Base-by-base conservation (phyloP, 495 filamentous ascomycete genomes). In the Rostrohypoxylon terebratum region DNA sequence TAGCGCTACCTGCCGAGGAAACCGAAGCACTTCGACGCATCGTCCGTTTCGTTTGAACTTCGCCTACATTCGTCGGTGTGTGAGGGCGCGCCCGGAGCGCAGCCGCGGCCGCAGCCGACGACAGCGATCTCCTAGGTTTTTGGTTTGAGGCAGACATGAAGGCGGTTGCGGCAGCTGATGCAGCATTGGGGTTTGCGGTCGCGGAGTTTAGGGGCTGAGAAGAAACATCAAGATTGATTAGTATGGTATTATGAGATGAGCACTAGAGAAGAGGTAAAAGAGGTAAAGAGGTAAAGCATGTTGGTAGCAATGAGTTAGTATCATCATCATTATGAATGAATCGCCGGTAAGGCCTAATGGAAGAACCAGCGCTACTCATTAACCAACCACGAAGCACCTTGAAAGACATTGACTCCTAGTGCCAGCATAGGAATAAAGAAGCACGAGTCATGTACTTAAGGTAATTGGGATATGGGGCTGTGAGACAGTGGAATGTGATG, bases 31-130 rank as follows among this genome's bases (percentile, higher is more conserved):
- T 87, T 47, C 94, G 88, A 71, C 91, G 89, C 63, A 90, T 72
- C 77, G 93, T 96, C 62, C 94, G 92, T 79, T 94, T 97, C 0
- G 94, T 97, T 78, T 94, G 89, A 31, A 96, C 88, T 81, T 94
- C 87, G 74, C 88, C 92, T 42, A 97, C 90, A 18, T 87, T 85
- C 13, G 88, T 92, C 45, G 94, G 94, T 28, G 91, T 90, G 33
- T 89, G 88, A 5, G 93, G 89, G 70, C 90, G 88, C 45, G 90
- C 91, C 62, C 91, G 88, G 47, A 97, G 84, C 18, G 94, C 94
- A 18, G 94, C 89, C 8, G 93, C 93, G 2, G 94, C 94, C 7
- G 94, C 94, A 6, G 94, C 91, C 31, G 90, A 90, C 18, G 94
- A 96, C 31, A 97, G 86, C n/a, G 82, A 21, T 45, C 75, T 83